A percentile compares a stretch with the other conserved stretches of the same genome.
Evolutionary conservation across 2,329 filamentous ascomycete species (phyloP).

Genomic region (Ceratocystis papillata): DNA sequence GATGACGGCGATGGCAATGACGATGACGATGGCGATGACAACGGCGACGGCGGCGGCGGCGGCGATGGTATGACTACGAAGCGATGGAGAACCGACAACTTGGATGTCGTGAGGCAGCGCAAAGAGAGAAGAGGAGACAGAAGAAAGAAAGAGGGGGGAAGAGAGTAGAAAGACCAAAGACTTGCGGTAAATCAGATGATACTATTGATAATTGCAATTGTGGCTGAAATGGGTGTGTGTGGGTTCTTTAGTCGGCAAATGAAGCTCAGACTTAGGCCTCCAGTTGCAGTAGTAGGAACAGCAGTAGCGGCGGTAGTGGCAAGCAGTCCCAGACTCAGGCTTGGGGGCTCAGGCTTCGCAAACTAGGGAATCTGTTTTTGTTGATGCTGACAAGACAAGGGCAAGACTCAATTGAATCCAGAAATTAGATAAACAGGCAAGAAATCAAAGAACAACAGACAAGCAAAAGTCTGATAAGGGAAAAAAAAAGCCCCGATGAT

Average conservation of each 20-base stretch:
- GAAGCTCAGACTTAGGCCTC: no score
- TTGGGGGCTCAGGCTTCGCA: background rate
- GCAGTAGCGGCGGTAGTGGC: background rate
- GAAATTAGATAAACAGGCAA: background rate
- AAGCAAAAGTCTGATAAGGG: background rate
- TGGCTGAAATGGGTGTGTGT: background rate
- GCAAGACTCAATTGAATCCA: no score
- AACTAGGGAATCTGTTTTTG: background rate
- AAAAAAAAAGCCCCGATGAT: background rate
- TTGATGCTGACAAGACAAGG: background rate
- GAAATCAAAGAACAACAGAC: background rate
- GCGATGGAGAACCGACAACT: background rate
- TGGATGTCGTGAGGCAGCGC: background rate
- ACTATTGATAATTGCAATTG: conserved; percentile 7
- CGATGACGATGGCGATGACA: background rate
- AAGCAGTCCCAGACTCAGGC: background rate
- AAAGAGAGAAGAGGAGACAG: background rate
- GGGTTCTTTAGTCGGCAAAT: background rate
- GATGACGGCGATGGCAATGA: background rate
- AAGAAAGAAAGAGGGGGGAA: background rate
- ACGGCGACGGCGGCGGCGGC: background rate
- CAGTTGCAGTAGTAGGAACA: background rate
- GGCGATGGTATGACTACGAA: background rate
- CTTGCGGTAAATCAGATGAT: conserved; percentile 1
- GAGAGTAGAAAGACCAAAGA: background rate